Base-by-base conservation (phyloP, 2,329 filamentous ascomycete genomes). In the Elsinoe australis region DNA sequence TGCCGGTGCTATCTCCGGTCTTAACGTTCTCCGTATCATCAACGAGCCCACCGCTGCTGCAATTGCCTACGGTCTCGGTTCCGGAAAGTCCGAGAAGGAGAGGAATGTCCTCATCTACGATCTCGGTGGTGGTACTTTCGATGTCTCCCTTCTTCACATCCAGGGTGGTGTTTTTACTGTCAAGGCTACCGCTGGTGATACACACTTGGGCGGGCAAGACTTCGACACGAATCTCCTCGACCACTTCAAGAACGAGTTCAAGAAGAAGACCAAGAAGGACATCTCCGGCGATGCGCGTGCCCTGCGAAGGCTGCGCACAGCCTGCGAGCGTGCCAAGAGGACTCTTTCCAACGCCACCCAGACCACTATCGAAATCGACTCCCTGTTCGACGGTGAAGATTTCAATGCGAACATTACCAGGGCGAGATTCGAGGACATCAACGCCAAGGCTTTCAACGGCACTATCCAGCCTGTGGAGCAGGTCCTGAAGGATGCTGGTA, bases 101-200 rank as follows among this genome's bases (percentile, higher is more conserved):
- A 87, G 92, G 66, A 95, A 96, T 69, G 90, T 98, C 65, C 80
- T 98, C 60, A 96, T 98, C 77, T 98, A 96, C 79, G 92, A 98
- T 83, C 83, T 98, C 56, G 92, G 92, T 80, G 92, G 92, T 80
- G 92, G 92, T 80, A 98, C 92, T 70, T 98, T 98, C 74, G 92
- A 98, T 95, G 92, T 98, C 21, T 96, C 92, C 56, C 87, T 96
- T 59, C 81, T 98, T 36, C 90, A 95, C 79, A 96, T 98, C 69
- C 88, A 96, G 75, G 89, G 90, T 67, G 92, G 92, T 79, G 92
- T 98, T 64, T 98, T 98, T 80, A 95, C 90, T 57, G 92, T 96
- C 70, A 94, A 94, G 82, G 89, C 90, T 54, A 96, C 92, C 52
- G 89, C 90, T 64, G 92, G 92, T 81, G 90, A 98, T 65, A 95